Base-by-base conservation (phyloP, 2,329 filamentous ascomycete genomes). In the Pseudogymnoascus verrucosus region DNA sequence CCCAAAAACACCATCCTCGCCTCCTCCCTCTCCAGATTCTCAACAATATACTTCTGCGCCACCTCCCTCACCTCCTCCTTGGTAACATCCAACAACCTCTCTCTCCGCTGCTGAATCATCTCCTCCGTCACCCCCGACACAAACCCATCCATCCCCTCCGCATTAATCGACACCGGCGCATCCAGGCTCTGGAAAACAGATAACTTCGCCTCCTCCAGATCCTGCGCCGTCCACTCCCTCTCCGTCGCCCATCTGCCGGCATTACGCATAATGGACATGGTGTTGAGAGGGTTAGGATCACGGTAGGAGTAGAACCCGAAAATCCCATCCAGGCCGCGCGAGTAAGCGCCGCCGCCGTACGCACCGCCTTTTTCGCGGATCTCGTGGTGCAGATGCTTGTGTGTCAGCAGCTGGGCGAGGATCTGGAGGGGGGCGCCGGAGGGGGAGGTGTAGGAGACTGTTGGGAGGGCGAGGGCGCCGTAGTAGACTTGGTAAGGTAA, bases 401-500 rank as follows among this genome's bases (percentile, higher is more conserved):
- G 93, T 0, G 93, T 98, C 34, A 99, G 84, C 16, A 99, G 85
- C 74, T 97, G 91, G 11, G 93, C 87, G 21, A 99, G 85, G 42
- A 98, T 89, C 70, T 93, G 91, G 14, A 98, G 85, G 0, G 92
- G 84, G 1, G 95, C 91, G 42, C 89, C 87, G 62, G 89, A 83
- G 0, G 86, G 75, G 47, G 90, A 85, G 3, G 86, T 88, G 76
- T 97, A 99, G 0, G 93, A 90, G 0, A 89, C 89, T 0, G 93
- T 96, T 5, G 90, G 87, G 12, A 96, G 77, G 16, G 91, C 89
- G 51, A 95, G 82, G 14, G 88, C 89, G 6, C 93, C 91, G 73
- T 98, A 98, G 74, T 96, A 97, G 36, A 99, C 95, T 76, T 99
- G 95, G 76, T 96, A 99, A 0, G 95, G 95, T 16, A 99, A 82